phyloP scores from a whole-genome alignment of 306 rosid species.

The Cicer pinnatifidum region DNA sequence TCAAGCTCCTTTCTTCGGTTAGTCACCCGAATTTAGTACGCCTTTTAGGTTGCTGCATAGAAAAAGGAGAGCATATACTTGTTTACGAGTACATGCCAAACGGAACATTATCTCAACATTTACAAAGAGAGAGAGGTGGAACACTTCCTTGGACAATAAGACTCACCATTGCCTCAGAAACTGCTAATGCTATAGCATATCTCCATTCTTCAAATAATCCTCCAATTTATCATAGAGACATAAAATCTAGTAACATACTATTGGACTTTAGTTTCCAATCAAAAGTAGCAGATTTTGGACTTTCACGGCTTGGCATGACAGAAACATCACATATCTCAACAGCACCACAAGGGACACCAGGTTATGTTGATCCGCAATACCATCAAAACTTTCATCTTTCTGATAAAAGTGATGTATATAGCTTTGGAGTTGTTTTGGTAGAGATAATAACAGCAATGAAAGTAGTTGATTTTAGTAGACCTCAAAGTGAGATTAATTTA shows the following conservation, averaged over 20 bases:
- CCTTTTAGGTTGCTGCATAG: constrained; percentile 91
- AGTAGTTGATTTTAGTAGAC: constrained; percentile 84
- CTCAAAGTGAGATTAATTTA: constrained; percentile 75
- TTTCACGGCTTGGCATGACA: constrained; percentile 87
- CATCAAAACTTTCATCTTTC: constrained; percentile 96
- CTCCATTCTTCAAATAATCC: constrained; percentile 85
- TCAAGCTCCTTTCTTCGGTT: constrained; percentile 86
- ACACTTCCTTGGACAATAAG: constrained; percentile 83
- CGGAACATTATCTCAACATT: constrained; percentile 87
- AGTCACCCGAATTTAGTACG: constrained; percentile 97
- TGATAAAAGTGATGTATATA: constrained; percentile 92
- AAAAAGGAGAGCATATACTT: constrained; percentile 84
- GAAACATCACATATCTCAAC: constrained; percentile 93
- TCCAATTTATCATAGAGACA: constrained; percentile 93
- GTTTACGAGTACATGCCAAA: constrained; percentile 92
- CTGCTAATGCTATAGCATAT: constrained; percentile 86
- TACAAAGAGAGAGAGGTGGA: constrained; percentile 69
- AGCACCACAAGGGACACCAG: constrained; percentile 97
- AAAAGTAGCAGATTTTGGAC: constrained; percentile 97
- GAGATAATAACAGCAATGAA: constrained; percentile 90
- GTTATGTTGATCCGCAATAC: constrained; percentile 94
- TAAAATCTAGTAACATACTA: constrained; percentile 91
- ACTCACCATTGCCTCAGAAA: constrained; percentile 89
- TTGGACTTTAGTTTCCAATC: constrained; percentile 73
- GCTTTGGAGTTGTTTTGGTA: constrained; percentile 87